Conservation (phyloP, 1,284 basidiomycete species). For the Ganoderma lucidum region DNA sequence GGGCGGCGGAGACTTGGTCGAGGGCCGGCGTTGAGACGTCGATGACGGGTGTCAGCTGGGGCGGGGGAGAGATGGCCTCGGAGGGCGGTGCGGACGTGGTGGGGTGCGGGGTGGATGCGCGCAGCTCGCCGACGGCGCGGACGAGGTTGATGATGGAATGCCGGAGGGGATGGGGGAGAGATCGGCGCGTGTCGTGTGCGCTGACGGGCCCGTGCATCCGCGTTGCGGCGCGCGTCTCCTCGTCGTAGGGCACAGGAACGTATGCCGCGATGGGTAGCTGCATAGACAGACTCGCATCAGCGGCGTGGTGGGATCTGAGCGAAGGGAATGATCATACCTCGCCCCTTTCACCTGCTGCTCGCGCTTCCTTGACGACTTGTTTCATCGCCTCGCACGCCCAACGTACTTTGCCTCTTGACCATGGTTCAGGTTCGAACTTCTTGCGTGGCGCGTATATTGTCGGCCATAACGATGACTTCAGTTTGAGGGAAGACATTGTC, state of each 20-base stretch:
- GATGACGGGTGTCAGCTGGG: slow-evolving; percentile 18
- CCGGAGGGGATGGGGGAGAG: slow-evolving; percentile 77
- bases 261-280: slow-evolving; percentile 83
- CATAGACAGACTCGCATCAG: not conserved
- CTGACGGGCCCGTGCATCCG: slow-evolving; percentile 54
- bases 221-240: slow-evolving; percentile 41
- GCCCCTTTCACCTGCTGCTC: slow-evolving; percentile 52
- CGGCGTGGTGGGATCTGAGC: not conserved
- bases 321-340: slow-evolving; percentile 57
- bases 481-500: slow-evolving; percentile 68
- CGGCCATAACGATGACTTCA: slow-evolving; percentile 84
- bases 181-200: slow-evolving; percentile 74
- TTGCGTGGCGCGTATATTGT: slow-evolving; percentile 79
- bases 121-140: slow-evolving; percentile 68
- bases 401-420: slow-evolving; percentile 68
- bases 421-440: slow-evolving; percentile 72
- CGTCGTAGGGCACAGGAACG: slow-evolving; percentile 69
- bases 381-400: slow-evolving; percentile 82
- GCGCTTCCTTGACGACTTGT: slow-evolving; percentile 58
- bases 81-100: slow-evolving; percentile 11
- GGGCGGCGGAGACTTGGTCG: slow-evolving; percentile 16
- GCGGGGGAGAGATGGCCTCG: slow-evolving; percentile 2
- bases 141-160: slow-evolving; percentile 86
- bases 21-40: slow-evolving; percentile 9
- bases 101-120: slow-evolving; percentile 40